These are phyloP conservation scores for Aspergillus heteromorphus DNA, from an alignment of 495 filamentous ascomycete genomes.

Conservation along the genomic window DNA sequence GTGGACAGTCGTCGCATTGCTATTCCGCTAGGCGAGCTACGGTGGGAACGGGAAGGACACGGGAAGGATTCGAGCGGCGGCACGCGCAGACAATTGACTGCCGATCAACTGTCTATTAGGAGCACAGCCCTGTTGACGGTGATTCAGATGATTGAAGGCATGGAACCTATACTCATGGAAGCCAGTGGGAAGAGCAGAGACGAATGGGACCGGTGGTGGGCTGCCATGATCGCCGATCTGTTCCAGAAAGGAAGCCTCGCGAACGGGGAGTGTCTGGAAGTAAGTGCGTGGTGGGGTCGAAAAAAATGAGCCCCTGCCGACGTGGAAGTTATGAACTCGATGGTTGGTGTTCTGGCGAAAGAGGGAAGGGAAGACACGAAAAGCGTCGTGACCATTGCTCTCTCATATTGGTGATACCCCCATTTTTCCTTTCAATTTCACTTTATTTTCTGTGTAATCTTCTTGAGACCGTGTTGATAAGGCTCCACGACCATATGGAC, in stretches of 20 bases:
- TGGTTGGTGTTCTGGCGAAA: conserved; percentile 16
- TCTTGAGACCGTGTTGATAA: neutral
- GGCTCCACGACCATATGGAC: conserved; percentile 5
- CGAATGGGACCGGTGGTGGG: conserved; percentile 90
- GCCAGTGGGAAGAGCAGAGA: conserved; percentile 79
- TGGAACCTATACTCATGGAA: conserved; percentile 80
- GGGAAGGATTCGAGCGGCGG: conserved; percentile 35
- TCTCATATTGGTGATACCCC: conserved; percentile 47
- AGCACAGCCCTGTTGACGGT: conserved; percentile 74
- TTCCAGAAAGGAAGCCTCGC: conserved; percentile 71
- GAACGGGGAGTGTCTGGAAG: conserved; percentile 85
- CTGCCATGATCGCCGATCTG: conserved; percentile 79
- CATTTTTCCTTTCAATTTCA: conserved; percentile 11
- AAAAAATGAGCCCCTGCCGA: conserved; percentile 45
- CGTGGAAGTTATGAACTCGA: conserved; percentile 12
- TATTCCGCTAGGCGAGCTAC: conserved; percentile 77
- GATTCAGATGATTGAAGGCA: conserved; percentile 79
- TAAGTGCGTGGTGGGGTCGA: conserved; percentile 90
- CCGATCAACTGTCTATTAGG: conserved; percentile 69
- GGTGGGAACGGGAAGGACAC: conserved; percentile 73
- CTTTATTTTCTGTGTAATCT: conserved; percentile 23
- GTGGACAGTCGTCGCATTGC: conserved; percentile 72
- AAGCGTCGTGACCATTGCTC: conserved; percentile 31
- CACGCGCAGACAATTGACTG: conserved; percentile 48
- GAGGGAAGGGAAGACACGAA: conserved; percentile 16